A percentile compares a stretch with the other conserved stretches of the same genome.
phyloP scores from a whole-genome alignment of 441 rosid species.

The Breynia disticha region DNA sequence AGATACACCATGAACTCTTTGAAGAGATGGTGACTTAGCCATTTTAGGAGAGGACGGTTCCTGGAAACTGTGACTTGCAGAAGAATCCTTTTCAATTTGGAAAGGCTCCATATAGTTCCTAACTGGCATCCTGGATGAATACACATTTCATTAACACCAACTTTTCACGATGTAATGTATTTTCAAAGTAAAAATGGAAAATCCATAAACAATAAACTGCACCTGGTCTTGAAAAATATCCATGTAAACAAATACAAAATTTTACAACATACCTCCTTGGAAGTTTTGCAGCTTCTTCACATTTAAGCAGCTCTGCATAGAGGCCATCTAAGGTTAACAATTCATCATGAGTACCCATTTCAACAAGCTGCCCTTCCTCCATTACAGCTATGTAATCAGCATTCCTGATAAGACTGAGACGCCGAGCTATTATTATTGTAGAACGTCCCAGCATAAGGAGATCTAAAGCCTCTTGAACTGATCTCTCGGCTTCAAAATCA shows the following conservation, averaged over 20 bases:
- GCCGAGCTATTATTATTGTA: slow-evolving; percentile 91
- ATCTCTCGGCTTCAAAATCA: slow-evolving; percentile 92
- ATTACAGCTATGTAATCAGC: slow-evolving; percentile 98
- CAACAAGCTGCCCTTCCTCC: slow-evolving; percentile 99
- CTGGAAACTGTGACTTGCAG: slow-evolving; percentile 74
- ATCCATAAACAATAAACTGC: not conserved
- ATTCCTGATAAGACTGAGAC: slow-evolving; percentile 86
- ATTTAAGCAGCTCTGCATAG: slow-evolving; percentile 90
- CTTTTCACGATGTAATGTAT: slow-evolving; percentile 3
- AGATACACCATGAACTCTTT: slow-evolving; percentile 54
- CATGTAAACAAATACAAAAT: slow-evolving; percentile 4
- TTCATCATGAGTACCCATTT: slow-evolving; percentile 99
- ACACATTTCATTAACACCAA: slow-evolving; percentile 12
- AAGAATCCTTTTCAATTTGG: slow-evolving; percentile 83
- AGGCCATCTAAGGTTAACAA: slow-evolving; percentile 64
- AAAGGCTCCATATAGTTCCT: slow-evolving; percentile 63
- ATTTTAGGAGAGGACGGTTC: slow-evolving; percentile 86
- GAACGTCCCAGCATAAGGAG: slow-evolving; percentile 97
- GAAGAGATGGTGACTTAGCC: slow-evolving; percentile 91
- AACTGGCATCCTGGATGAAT: slow-evolving; percentile 71
- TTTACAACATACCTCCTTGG: slow-evolving; percentile 72
- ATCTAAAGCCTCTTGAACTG: slow-evolving; percentile 88
- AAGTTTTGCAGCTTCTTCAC: slow-evolving; percentile 98
- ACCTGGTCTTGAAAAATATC: slow-evolving; percentile 1
- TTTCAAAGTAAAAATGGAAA: not conserved